Evolutionary conservation across 2,329 filamentous ascomycete genomes (phyloP).

Genomic region (Microdochium bolleyi): DNA sequence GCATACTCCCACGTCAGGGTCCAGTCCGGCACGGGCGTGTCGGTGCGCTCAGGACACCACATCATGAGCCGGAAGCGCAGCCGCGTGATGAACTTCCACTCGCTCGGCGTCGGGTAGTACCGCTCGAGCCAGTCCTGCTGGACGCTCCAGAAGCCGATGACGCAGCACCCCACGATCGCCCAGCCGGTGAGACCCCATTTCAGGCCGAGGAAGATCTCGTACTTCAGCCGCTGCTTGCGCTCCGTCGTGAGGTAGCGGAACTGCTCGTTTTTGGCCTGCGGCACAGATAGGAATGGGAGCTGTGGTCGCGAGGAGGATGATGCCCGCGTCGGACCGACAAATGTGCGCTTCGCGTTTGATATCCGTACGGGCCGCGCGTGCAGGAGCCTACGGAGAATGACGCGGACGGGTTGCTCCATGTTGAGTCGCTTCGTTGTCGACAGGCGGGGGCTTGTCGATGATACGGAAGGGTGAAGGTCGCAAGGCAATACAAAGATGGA

Average conservation of each 20-base stretch:
- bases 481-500: background rate
- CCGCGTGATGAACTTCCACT: constrained; percentile 69
- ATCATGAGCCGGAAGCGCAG: constrained; percentile 59
- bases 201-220: constrained; percentile 61
- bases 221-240: constrained; percentile 59
- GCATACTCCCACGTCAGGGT: constrained; percentile 54
- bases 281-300: constrained; percentile 43
- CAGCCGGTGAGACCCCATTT: constrained; percentile 62
- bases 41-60: constrained; percentile 48
- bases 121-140: constrained; percentile 71
- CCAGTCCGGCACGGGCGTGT: constrained; percentile 57
- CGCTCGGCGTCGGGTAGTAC: constrained; percentile 69
- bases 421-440: constrained; percentile 1
- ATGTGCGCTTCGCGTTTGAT: constrained; percentile 27
- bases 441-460: background rate
- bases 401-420: constrained; percentile 10
- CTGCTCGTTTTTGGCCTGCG: constrained; percentile 35
- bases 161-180: constrained; percentile 50
- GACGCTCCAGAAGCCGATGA: constrained; percentile 56
- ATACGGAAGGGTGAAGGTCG: background rate
- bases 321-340: constrained; percentile 49
- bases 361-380: constrained; percentile 6
- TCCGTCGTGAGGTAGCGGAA: constrained; percentile 75
- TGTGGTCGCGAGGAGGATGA: constrained; percentile 30
- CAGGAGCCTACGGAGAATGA: constrained; percentile 10